Percentiles rank a stretch among this genome's conserved stretches.
These are phyloP conservation scores for Zychaea mexicana DNA, from an alignment of 371 early-diverging fungal species.

Conservation along the genomic window DNA sequence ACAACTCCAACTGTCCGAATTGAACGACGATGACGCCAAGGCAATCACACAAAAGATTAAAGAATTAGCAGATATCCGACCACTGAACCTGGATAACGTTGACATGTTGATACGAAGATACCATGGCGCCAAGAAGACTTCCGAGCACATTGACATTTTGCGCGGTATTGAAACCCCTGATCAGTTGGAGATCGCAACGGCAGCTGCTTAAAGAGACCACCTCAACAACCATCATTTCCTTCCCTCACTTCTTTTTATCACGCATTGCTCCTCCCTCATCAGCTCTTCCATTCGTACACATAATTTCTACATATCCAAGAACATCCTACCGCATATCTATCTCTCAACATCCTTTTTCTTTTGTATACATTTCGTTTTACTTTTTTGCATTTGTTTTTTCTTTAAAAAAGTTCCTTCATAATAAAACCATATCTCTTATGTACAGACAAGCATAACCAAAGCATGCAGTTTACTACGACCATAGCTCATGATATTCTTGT, in stretches of 20 bases:
- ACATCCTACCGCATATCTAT: neutral
- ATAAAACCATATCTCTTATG: neutral
- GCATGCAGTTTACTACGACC: no score
- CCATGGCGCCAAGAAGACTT: constrained; percentile 24
- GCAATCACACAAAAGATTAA: constrained; percentile 92
- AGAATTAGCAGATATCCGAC: constrained; percentile 90
- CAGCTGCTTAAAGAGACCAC: neutral
- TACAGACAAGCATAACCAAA: neutral
- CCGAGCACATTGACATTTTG: constrained; percentile 16
- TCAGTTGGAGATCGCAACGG: constrained; percentile 9
- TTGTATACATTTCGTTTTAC: neutral
- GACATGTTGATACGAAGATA: constrained; percentile 61
- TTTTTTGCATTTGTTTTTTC: neutral
- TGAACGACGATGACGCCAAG: constrained; percentile 92
- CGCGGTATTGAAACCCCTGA: constrained; percentile 19
- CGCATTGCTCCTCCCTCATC: neutral
- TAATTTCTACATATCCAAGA: neutral
- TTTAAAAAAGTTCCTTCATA: neutral
- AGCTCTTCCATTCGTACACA: neutral
- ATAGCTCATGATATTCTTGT: no score
- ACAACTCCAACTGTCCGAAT: constrained; percentile 73
- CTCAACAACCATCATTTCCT: neutral
- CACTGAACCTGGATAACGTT: constrained; percentile 88
- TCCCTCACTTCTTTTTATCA: neutral
- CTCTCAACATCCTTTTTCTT: neutral